Percentiles rank a stretch among this genome's conserved stretches.
phyloP scores from a whole-genome alignment of 768 basidiomycete species.

The Sarcodon sp. region DNA sequence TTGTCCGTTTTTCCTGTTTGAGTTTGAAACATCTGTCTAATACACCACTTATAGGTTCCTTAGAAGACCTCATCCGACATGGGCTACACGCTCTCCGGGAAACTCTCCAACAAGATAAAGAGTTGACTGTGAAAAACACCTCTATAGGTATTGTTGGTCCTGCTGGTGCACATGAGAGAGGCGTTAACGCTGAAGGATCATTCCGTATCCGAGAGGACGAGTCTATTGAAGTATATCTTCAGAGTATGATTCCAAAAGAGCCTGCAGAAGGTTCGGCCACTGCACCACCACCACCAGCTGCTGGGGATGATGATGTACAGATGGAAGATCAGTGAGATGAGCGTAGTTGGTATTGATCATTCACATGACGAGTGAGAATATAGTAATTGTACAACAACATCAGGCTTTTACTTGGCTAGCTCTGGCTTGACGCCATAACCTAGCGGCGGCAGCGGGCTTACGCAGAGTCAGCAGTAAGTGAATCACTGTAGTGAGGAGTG shows the following conservation, averaged over 20 bases:
- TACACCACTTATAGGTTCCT: constrained; percentile 36
- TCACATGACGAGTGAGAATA: constrained; percentile 5
- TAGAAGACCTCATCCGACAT: constrained; percentile 85
- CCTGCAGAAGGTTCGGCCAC: constrained; percentile 25
- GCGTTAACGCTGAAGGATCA: constrained; percentile 35
- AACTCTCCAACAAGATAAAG: constrained; percentile 98
- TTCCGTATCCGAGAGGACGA: constrained; percentile 90
- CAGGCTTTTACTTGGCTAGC: constrained; percentile 4
- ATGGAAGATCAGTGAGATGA: constrained; percentile 48
- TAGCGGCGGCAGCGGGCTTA: constrained; percentile 53
- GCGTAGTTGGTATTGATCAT: constrained; percentile 3
- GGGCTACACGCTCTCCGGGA: constrained; percentile 92
- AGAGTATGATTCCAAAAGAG: constrained; percentile 69
- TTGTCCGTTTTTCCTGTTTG: constrained; percentile 36
- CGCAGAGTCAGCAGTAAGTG: constrained; percentile 65
- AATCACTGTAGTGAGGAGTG: constrained; percentile 71
- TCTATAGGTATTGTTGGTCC: constrained; percentile 89
- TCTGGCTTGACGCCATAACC: constrained; percentile 36
- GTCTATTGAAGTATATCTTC: constrained; percentile 57
- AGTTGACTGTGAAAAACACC: constrained; percentile 86
- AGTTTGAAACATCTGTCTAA: background rate
- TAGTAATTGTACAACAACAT: background rate
- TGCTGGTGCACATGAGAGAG: constrained; percentile 42
- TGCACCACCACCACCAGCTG: constrained; percentile 23
- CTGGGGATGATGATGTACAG: constrained; percentile 68